Base-by-base conservation (phyloP, 2,329 filamentous ascomycete species). In the Byssochlamys sp. region DNA sequence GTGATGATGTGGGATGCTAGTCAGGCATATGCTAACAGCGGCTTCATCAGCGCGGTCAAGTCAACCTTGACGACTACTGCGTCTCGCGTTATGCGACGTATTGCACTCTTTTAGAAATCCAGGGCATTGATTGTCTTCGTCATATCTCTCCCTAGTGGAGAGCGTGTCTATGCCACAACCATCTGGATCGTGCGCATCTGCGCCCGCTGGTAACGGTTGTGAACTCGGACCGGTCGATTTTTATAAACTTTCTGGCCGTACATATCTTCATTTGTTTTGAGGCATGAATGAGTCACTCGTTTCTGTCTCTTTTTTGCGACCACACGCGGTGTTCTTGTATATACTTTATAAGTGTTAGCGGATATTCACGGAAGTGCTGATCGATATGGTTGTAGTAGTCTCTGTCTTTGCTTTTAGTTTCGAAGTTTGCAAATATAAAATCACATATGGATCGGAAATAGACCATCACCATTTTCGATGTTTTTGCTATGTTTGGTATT, bases 1-100 rank as follows among this genome's bases (percentile, higher is more conserved):
- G 78, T 85, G 28, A 87, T 88, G 85, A 77, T 87, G 73, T 88
- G 84, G 85, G 85, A 88, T 69, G 81, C 81, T 71, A 81, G 76
- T 29, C 83, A 86, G 73, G 76, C 81, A 1, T 84, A 79, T 61
- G 71, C 72, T n/a, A 86, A 87, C 69, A 33, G 62, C 1, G 83
- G 82, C 1, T 85, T 84, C 67, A 71, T 86, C 56, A 69, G 71
- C 27, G 67, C 73, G 39, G 71, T 84, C 29, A 56, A 58, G 19
- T 50, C 58, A 14, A 49, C 55, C 19, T 51, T 62, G 51, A 53
- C 45, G n/a, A 51, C 54, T 26, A 57, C 56, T 25, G 45, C 55
- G 7, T 63, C 60, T 11, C 56, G 58, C 29, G 27, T 63, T 2
- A 57, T 53, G 55, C 59, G 57, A 28, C 25, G 49, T 28, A 10